Evolutionary conservation across 2,329 filamentous ascomycete species (phyloP).

Genomic region (Fusarium sp.): DNA sequence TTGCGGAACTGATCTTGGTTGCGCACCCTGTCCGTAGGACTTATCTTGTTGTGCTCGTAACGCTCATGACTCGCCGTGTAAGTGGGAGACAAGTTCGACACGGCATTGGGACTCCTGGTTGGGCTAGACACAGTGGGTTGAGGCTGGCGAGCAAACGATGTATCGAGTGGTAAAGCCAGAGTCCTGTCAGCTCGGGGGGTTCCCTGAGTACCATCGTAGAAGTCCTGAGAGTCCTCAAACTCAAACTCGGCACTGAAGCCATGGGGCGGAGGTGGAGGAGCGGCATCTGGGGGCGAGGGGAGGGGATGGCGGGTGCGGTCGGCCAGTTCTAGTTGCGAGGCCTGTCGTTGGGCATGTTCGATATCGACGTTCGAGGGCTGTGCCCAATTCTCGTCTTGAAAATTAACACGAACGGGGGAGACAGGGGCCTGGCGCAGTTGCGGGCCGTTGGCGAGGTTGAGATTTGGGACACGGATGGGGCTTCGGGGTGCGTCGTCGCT

Average conservation of each 20-base stretch:
- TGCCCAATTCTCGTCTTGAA: conserved; percentile 65
- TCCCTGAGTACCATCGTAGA: conserved; percentile 11
- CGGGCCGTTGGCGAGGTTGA: conserved; percentile 51
- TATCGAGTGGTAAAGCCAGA: conserved; percentile 14
- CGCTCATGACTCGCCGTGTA: conserved; percentile 38
- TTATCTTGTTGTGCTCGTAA: conserved; percentile 49
- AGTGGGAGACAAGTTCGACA: conserved; percentile 32
- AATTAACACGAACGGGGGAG: conserved; percentile 68
- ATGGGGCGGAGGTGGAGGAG: conserved; percentile 50
- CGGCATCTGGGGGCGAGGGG: conserved; percentile 44
- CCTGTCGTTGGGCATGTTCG: conserved; percentile 52
- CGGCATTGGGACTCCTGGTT: conserved; percentile 24
- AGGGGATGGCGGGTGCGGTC: conserved; percentile 39
- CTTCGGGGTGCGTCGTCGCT: conserved; percentile 47
- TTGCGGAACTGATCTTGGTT: conserved; percentile 57
- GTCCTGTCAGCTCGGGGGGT: conserved; percentile 8
- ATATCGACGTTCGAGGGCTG: conserved; percentile 65
- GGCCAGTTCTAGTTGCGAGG: conserved; percentile 42
- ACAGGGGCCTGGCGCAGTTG: conserved; percentile 64
- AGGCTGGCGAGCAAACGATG: conserved; percentile 14
- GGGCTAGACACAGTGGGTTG: conserved; percentile 11
- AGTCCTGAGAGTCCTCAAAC: conserved; percentile 23
- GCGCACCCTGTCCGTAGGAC: conserved; percentile 46
- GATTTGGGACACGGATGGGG: conserved; percentile 50
- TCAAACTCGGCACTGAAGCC: conserved; percentile 16